Percentiles rank a stretch among this genome's conserved stretches.
phyloP scores from a whole-genome alignment of 805 yeast genomes.

The Hanseniaspora lachancei region DNA sequence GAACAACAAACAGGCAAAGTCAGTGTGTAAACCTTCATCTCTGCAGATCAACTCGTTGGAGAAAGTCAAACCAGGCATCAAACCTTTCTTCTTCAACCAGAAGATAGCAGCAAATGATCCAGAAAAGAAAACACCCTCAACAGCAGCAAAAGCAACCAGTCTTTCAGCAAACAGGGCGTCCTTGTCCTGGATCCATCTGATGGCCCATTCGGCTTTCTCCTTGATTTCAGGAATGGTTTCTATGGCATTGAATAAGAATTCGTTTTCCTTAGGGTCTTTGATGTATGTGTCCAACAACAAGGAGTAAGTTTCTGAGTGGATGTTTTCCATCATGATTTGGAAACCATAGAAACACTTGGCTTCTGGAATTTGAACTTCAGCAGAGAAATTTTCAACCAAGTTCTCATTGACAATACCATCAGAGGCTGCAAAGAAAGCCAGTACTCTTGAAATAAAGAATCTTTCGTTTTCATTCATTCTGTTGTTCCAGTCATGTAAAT shows the following conservation, averaged over 20 bases:
- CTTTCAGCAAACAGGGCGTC: constrained; percentile 89
- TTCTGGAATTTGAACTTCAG: constrained; percentile 94
- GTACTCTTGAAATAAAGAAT: constrained; percentile 78
- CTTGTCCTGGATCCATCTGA: constrained; percentile 86
- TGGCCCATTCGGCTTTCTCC: constrained; percentile 98
- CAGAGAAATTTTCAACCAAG: constrained; percentile 91
- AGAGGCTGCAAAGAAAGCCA: constrained; percentile 96
- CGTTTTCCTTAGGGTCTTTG: constrained; percentile 89
- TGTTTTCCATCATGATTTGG: constrained; percentile 99
- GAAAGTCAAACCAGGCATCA: constrained; percentile 97
- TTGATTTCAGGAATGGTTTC: constrained; percentile 92
- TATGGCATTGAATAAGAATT: constrained; percentile 84
- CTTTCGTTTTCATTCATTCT: constrained; percentile 81
- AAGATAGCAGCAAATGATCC: constrained; percentile 97
- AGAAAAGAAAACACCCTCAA: constrained; percentile 95
- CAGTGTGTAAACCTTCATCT: constrained; percentile 98
- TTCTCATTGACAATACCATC: constrained; percentile 98
- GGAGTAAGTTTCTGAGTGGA: constrained; percentile 94
- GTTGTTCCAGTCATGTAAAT: constrained; percentile 83
- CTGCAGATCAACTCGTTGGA: constrained; percentile 95
- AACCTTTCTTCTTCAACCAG: constrained; percentile 97
- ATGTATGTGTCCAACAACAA: constrained; percentile 86
- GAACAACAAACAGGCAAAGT: constrained; percentile 90
- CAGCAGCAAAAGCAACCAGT: constrained; percentile 95
- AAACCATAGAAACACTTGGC: constrained; percentile 98